These are phyloP conservation scores for Eimeria sp. DNA, from an alignment of 169 alveolate genomes.

Conservation along the genomic window DNA sequence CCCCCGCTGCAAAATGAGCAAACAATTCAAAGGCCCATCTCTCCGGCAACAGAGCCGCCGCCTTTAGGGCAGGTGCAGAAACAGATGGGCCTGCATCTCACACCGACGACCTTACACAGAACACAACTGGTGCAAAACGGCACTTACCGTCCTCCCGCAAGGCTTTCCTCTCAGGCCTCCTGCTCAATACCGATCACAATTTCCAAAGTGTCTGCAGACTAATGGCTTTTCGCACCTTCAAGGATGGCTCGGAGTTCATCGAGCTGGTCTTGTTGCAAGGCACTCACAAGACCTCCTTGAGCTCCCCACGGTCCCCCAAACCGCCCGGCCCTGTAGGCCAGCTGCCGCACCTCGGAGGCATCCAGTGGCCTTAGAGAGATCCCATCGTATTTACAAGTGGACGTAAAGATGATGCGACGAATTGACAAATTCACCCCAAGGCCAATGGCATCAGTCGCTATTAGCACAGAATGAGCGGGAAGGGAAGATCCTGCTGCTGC, in stretches of 20 bases:
- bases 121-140: background rate
- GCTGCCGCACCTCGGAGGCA: conserved; percentile 92
- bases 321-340: conserved; percentile 97
- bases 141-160: background rate
- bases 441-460: conserved; percentile 97
- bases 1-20: background rate
- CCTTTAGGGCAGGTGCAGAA: background rate
- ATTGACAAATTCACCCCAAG: conserved; percentile 96
- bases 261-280: conserved; percentile 68
- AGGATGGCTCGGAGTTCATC: background rate
- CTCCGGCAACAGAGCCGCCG: conserved; percentile 68
- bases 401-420: conserved; percentile 92
- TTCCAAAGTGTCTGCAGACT: no score
- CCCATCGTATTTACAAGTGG: conserved; percentile 87
- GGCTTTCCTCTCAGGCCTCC: background rate
- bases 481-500: conserved; percentile 22
- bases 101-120: background rate
- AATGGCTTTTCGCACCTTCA: background rate
- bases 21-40: conserved; percentile 50
- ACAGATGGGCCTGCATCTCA: conserved; percentile 25
- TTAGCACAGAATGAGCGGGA: conserved; percentile 86
- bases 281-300: conserved; percentile 76
- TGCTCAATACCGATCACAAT: background rate
- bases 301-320: conserved; percentile 81
- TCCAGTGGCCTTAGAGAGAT: conserved; percentile 83